Conservation (phyloP, 331 rosid genomes). For the Acacia concinna region DNA sequence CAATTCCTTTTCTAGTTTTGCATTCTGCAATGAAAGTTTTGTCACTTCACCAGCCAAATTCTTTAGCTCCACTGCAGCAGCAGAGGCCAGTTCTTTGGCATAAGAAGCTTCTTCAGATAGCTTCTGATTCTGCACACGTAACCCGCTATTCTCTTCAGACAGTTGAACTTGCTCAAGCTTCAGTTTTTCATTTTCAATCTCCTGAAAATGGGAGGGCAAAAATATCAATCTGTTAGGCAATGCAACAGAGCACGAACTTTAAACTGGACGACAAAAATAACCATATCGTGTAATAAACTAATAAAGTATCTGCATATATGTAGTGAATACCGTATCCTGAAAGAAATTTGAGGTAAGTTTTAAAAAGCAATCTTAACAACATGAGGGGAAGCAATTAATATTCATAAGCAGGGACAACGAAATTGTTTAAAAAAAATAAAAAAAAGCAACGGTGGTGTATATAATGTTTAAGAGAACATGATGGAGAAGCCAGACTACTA, state of each 20-base stretch:
- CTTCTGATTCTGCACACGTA: slow-evolving; percentile 90
- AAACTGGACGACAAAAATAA: slow-evolving; percentile 21
- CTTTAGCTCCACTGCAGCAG: slow-evolving; percentile 97
- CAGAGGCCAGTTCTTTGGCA: slow-evolving; percentile 97
- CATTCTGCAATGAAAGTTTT: slow-evolving; percentile 78
- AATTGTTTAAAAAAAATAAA: slow-evolving; percentile 16
- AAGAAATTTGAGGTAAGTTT: slow-evolving; percentile 4
- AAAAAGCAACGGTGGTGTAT: not conserved
- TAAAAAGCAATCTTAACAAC: slow-evolving; percentile 10
- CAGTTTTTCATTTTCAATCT: slow-evolving; percentile 85
- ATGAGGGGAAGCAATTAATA: slow-evolving; percentile 8
- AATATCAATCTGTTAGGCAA: slow-evolving; percentile 15
- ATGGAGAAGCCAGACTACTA: slow-evolving; percentile 3
- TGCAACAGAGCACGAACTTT: slow-evolving; percentile 16
- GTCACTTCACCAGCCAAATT: slow-evolving; percentile 97
- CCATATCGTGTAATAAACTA: not conserved
- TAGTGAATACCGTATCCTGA: slow-evolving; percentile 10
- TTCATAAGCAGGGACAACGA: slow-evolving; percentile 9
- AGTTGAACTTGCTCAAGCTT: slow-evolving; percentile 81
- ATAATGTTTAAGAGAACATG: slow-evolving; percentile 14
- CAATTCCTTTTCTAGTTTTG: slow-evolving; percentile 84
- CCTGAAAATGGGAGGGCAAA: slow-evolving; percentile 48
- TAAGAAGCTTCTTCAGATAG: slow-evolving; percentile 95
- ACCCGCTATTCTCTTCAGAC: slow-evolving; percentile 92
- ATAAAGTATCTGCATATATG: not conserved